A percentile compares a stretch with the other conserved stretches of the same genome.
Conservation (phyloP, 208 protist species). For the Acanthamoeba polyphaga region DNA sequence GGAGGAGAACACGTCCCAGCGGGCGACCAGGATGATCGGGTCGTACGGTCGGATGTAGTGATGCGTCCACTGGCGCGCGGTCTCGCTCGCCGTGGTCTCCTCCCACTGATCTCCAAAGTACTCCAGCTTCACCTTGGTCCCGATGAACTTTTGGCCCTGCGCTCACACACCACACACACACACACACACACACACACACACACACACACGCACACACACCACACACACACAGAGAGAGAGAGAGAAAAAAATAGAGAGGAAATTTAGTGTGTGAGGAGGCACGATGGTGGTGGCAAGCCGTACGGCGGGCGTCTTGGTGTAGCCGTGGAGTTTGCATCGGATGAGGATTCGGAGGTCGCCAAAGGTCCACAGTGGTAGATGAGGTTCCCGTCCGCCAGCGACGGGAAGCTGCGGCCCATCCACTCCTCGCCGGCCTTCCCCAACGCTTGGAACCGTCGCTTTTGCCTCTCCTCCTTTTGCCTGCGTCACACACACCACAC, state of each 20-base stretch:
- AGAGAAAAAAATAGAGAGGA: no score
- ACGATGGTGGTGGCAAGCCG: background rate
- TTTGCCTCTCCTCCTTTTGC: background rate
- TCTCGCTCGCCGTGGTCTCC: slow-evolving; percentile 65
- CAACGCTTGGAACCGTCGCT: background rate
- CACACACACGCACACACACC: background rate
- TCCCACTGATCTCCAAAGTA: slow-evolving; percentile 65
- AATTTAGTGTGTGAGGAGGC: no score
- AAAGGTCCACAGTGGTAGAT: slow-evolving; percentile 68
- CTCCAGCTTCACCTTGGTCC: slow-evolving; percentile 50
- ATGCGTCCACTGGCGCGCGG: slow-evolving; percentile 53
- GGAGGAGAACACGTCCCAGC: slow-evolving; percentile 19
- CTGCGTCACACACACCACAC: background rate
- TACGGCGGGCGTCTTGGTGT: slow-evolving; percentile 30
- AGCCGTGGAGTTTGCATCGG: slow-evolving; percentile 56
- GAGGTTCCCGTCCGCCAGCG: slow-evolving; percentile 53
- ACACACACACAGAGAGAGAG: no score
- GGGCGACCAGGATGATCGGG: slow-evolving; percentile 31
- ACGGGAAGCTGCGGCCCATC: slow-evolving; percentile 53
- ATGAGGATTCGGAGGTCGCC: slow-evolving; percentile 27
- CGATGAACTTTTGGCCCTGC: slow-evolving; percentile 15
- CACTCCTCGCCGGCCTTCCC: slow-evolving; percentile 50
- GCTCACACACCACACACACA: background rate
- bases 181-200: background rate
- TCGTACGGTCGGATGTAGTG: slow-evolving; percentile 48